Base-by-base conservation (phyloP, 164 flowering plant species). In the Aristolochia contorta region DNA sequence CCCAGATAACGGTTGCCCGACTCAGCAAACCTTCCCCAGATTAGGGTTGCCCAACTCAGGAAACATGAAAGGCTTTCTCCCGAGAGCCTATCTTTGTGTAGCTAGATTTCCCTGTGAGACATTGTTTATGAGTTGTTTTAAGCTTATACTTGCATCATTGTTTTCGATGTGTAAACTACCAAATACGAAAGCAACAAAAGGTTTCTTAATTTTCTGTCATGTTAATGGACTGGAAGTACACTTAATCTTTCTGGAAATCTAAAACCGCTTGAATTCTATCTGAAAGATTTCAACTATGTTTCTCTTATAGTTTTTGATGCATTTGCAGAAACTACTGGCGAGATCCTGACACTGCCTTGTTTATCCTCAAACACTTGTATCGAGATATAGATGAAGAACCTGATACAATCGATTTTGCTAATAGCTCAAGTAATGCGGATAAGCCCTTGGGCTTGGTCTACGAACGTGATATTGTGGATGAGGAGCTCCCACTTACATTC, bases 271-370 rank as follows among this genome's bases (percentile, higher is more conserved):
- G 12, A 37, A 37, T 37, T 10, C 43, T 37, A 10, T 37, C 12
- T 37, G 43, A 37, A 37, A 37, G 7, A 3, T 8, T 3, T 37
- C 43, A n/a, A 37, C 12, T 6, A 10, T n/a, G 43, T 37, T 4
- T 37, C 43, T 37, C 43, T 37, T 37, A 37, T 10, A 37, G 43
- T 3, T 37, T 1, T 37, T 37, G 7, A 37, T 37, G 53, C 20
- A 27, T 27, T 3, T 56, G 64, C 86, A 92, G 98, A 60, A 92
- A 84, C 72, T 93, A 93, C 70, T 93, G 99, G 99, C 78, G 97
- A 71, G 99, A 93, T 67, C 22, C 59, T 62, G 99, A 93, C 65
- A 93, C 99, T 45, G 97, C 97, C 10, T 86, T 93, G 41, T 90
- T 93, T 78, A 81, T 93, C 47, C 69, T 93, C 65, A 85, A 80